Percentiles rank a stretch among this genome's conserved stretches.
These are phyloP conservation scores for Allium fistulosum DNA, from an alignment of 106 monocot species.

Conservation along the genomic window DNA sequence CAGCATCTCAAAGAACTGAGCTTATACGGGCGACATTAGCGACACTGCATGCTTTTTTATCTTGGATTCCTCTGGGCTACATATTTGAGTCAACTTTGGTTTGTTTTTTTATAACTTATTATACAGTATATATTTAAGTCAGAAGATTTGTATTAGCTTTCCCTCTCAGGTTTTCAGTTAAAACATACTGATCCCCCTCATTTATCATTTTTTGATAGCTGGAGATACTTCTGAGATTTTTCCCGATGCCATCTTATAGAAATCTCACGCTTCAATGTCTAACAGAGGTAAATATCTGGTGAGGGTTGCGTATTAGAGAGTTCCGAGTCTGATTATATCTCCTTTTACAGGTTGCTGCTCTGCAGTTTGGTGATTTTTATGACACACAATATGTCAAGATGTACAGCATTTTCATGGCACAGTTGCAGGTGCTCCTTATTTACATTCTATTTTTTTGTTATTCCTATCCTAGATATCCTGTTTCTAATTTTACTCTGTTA, in stretches of 20 bases:
- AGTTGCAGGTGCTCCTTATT: slow-evolving; percentile 64
- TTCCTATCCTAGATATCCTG: too few species aligned
- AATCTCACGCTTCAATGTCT: slow-evolving; percentile 97
- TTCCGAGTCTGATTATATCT: too few species aligned
- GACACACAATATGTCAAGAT: slow-evolving; percentile 83
- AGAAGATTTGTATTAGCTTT: not conserved
- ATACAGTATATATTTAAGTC: not conserved
- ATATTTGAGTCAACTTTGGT: slow-evolving; percentile 99
- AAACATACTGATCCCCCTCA: too few species aligned
- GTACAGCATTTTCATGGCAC: slow-evolving; percentile 91
- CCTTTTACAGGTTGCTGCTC: slow-evolving; percentile 68
- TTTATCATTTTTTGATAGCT: slow-evolving; percentile 38
- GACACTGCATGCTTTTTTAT: slow-evolving; percentile 96
- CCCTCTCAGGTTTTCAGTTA: too few species aligned
- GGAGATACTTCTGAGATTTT: slow-evolving; percentile 86
- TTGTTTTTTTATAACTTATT: slow-evolving; percentile 5
- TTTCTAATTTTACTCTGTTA: not conserved
- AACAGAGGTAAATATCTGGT: slow-evolving; percentile 59
- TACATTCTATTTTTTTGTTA: too few species aligned
- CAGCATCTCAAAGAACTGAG: slow-evolving; percentile 91
- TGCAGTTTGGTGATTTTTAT: slow-evolving; percentile 96
- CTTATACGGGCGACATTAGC: slow-evolving; percentile 86
- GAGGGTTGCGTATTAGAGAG: not conserved
- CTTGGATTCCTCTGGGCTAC: slow-evolving; percentile 97
- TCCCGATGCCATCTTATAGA: slow-evolving; percentile 79